Base-by-base conservation (phyloP, 192 early-diverging fungal genomes). In the Coemansia sp. region DNA sequence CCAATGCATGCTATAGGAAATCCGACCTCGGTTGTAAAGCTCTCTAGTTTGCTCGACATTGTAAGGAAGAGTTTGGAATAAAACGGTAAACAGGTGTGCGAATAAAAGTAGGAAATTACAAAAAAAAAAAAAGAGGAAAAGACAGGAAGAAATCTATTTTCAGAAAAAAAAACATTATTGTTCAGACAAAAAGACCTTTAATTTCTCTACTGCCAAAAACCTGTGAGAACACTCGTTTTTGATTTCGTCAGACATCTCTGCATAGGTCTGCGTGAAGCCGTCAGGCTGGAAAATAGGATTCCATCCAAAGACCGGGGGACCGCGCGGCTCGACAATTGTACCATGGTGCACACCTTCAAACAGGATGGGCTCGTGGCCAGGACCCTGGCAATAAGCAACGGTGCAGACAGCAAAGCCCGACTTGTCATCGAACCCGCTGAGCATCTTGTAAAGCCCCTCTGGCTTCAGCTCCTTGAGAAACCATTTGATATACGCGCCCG, bases 221-320 rank as follows among this genome's bases (percentile, higher is more conserved):
- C 97, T 78, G 66, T 99, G 97, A 40, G 94, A 96, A 67, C 97
- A 96, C 16, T 83, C 76, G 77, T 99, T 97, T 67, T 99, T 99
- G 56, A 85, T 49, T 17, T 71, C 77, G 68, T 92, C 89, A 10
- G 86, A 82, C 90, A 99, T 91, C 75, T 97, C 93, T 10, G 93
- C 96, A 78, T 94, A 90, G 60, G 92, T 92, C 63, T 86, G 63
- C 52, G 77, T 73, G 48, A 76, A 84, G 30, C 90, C 91, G 58
- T 89, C 86, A 14, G 97, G 97, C 83, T 93, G 75, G 73, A 99
- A 99, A 33, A 96, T 84, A 7, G 96, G 90, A 86, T 99, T 95
- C 97, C 97, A 99, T 11, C 97, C 97, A 84, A 99, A 99, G 55
- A 80, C 73, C 11, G 73, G 69, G 10, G 92, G 90, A 0, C 97